Evolutionary conservation across 352 stramenopile species (phyloP).

Genomic region (Globisporangium uncinulatum): DNA sequence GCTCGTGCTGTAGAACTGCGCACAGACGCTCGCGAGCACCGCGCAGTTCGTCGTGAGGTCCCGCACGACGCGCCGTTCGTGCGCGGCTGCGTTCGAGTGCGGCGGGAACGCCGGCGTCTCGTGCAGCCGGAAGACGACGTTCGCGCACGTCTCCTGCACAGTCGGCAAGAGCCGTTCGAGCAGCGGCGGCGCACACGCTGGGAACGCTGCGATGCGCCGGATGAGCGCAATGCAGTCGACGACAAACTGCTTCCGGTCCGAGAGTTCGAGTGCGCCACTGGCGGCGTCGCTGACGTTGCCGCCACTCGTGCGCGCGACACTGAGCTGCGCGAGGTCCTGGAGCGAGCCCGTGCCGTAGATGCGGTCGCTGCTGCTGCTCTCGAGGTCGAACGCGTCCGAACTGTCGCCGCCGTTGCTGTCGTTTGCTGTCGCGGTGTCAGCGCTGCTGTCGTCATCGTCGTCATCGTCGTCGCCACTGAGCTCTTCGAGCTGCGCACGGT

Average conservation of each 20-base stretch:
- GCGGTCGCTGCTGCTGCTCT: slow-evolving; percentile 16
- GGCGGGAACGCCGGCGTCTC: slow-evolving; percentile 34
- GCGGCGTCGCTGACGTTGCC: slow-evolving; percentile 17
- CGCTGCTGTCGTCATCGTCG: slow-evolving; percentile 20
- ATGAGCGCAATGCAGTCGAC: slow-evolving; percentile 70
- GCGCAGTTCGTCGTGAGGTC: slow-evolving; percentile 54
- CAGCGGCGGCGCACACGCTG: slow-evolving; percentile 42
- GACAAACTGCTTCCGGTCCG: slow-evolving; percentile 64
- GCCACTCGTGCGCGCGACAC: slow-evolving; percentile 32
- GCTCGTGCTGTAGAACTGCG: slow-evolving; percentile 54
- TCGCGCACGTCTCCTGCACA: slow-evolving; percentile 35
- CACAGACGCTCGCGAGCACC: slow-evolving; percentile 53
- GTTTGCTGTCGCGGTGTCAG: slow-evolving; percentile 7
- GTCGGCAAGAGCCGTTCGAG: slow-evolving; percentile 42
- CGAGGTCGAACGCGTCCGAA: slow-evolving; percentile 35
- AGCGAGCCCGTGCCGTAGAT: slow-evolving; percentile 51
- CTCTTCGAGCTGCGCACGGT: slow-evolving; percentile 57
- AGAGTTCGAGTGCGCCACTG: slow-evolving; percentile 41
- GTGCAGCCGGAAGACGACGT: slow-evolving; percentile 43
- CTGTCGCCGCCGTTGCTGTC: slow-evolving; percentile 6
- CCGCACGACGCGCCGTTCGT: slow-evolving; percentile 44
- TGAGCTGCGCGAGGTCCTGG: slow-evolving; percentile 66
- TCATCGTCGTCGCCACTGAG: slow-evolving; percentile 29
- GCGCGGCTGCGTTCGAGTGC: slow-evolving; percentile 37
- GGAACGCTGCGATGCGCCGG: slow-evolving; percentile 59